A percentile compares a stretch with the other conserved stretches of the same genome.
Conservation (phyloP, 2,329 filamentous ascomycete genomes). For the Aulographum hederae region DNA sequence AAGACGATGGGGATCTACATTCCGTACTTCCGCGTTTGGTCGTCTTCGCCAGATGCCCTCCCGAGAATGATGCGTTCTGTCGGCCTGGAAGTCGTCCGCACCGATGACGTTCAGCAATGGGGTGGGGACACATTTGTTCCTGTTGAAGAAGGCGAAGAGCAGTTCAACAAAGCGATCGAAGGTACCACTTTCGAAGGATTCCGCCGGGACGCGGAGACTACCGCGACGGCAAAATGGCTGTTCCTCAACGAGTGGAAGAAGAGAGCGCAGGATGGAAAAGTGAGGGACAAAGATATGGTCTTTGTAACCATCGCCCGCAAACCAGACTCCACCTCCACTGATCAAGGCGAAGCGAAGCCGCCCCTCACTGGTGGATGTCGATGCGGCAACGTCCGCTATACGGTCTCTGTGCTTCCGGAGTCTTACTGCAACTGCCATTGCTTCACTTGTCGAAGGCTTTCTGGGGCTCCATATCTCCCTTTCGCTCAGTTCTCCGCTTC, state of each 20-base stretch:
- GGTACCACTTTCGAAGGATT: conserved; percentile 11
- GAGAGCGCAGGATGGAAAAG: conserved; percentile 16
- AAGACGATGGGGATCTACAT: conserved; percentile 14
- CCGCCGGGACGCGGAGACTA: conserved; percentile 11
- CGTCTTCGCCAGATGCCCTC: conserved; percentile 14
- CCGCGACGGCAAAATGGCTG: conserved; percentile 14
- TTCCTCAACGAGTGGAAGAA: conserved; percentile 18
- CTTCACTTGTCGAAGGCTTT: conserved; percentile 28
- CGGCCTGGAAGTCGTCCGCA: conserved; percentile 16
- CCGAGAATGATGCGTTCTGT: too few species aligned
- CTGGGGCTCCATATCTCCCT: conserved; percentile 26
- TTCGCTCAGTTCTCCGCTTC: conserved; percentile 20
- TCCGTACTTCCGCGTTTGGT: conserved; percentile 11
- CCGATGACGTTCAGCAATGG: conserved; percentile 15
- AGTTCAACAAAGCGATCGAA: conserved; percentile 17
- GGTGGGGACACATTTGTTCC: conserved; percentile 13
- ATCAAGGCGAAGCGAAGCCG: background rate
- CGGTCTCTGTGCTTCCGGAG: conserved; percentile 18
- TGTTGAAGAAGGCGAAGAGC: conserved; percentile 14
- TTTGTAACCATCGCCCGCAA: conserved; percentile 18
- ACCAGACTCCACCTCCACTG: background rate
- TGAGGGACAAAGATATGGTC: conserved; percentile 20
- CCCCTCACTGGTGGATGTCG: conserved; percentile 23
- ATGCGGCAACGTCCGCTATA: conserved; percentile 22
- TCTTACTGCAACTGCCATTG: conserved; percentile 28